Evolutionary conservation across 2,329 filamentous ascomycete genomes (phyloP).

Genomic region (Trichoderma atroviride): DNA sequence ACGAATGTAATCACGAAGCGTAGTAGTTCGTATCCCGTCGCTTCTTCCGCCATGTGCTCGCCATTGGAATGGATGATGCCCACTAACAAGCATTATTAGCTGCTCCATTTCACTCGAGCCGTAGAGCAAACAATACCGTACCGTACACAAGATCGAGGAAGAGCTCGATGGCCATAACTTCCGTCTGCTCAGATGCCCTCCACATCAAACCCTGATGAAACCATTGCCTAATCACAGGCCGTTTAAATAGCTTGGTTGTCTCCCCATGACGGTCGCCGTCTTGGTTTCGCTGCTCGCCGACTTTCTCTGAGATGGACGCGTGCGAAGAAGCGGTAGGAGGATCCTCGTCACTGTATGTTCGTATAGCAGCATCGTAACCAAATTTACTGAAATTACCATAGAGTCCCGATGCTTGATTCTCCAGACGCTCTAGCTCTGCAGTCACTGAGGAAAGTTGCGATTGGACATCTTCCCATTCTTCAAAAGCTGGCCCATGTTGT

Average conservation of each 20-base stretch:
- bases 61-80: slow-evolving; percentile 67
- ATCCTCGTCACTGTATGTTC: slow-evolving; percentile 46
- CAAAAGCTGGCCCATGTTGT: slow-evolving; percentile 53
- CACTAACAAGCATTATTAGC: slow-evolving; percentile 39
- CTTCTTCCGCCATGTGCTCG: slow-evolving; percentile 60
- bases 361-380: slow-evolving; percentile 61
- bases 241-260: slow-evolving; percentile 60
- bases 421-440: slow-evolving; percentile 56
- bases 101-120: neutral
- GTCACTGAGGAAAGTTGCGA: slow-evolving; percentile 56
- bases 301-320: slow-evolving; percentile 31
- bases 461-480: slow-evolving; percentile 60
- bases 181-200: slow-evolving; percentile 60
- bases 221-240: slow-evolving; percentile 64
- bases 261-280: slow-evolving; percentile 40
- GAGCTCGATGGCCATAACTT: slow-evolving; percentile 65
- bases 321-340: slow-evolving; percentile 28
- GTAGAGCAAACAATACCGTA: slow-evolving; percentile 27
- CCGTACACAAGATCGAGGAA: slow-evolving; percentile 65
- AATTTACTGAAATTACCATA: slow-evolving; percentile 66
- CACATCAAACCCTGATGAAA: slow-evolving; percentile 67
- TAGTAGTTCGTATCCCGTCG: slow-evolving; percentile 58
- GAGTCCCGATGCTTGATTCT: slow-evolving; percentile 56
- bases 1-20: slow-evolving; percentile 64
- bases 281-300: neutral